Base-by-base conservation (phyloP, 345 rosid genomes). In the Boechera retrofracta region DNA sequence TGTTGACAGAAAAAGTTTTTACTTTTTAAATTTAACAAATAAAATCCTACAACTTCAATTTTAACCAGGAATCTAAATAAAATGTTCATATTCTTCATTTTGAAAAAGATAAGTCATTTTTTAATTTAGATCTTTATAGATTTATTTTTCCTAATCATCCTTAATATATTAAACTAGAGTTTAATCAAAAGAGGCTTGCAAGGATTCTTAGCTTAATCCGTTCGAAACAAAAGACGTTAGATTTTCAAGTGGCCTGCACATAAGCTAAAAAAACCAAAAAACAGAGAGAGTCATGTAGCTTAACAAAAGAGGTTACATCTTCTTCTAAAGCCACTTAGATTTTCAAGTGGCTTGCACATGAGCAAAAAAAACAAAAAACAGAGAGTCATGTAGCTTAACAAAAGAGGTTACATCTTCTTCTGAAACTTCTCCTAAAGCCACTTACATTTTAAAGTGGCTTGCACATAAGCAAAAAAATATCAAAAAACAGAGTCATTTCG, bases 201-300 rank as follows among this genome's bases (percentile, higher is more conserved):
- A 38, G n/a, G 26, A 45, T 31, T 56, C 33, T 56, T 8, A 33
- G 11, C 49, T 59, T 60, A 3, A 12, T 33, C 58, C 75, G 24
- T 35, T 58, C 36, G 69, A 62, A 52, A 65, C 72, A 35, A 54
- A 64, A 33, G 47, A 56, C n/a, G 4, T 64, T 64, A 54, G 7
- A 10, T 10, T 51, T 18, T 41, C 31, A 67, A 75, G 16, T 29
- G 7, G 72, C 44, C 56, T 44, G 49, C 39, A 47, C 21, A 31
- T 13, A 58, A 56, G 31, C 51, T 28, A 51, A 38, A 5, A 8
- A 41, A 12, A 11, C 13, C 6, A 49, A 60, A 74, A 10, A 13
- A 75, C n/a, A 47, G 21, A 44, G 29, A 44, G 39, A 32, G 68
- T 15, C 71, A 48, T 33, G 26, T 4, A 49, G 48, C 44, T 59